Evolutionary conservation across 768 basidiomycete genomes (phyloP), one percentile per base, ranked within the genome.

Genomic region (Trametes gibbosa): DNA sequence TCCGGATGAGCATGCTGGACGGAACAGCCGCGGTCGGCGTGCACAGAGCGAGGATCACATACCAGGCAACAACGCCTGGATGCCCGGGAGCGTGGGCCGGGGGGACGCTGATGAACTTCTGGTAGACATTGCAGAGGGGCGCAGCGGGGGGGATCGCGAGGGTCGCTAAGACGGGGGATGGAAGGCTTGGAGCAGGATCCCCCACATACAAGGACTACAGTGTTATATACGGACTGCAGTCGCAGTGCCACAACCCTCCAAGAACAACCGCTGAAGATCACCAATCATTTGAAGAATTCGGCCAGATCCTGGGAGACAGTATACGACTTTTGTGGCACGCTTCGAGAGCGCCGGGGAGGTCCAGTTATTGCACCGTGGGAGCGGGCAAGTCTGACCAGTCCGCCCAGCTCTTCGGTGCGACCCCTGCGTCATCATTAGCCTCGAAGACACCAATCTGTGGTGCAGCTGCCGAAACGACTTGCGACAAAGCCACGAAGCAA

Each of bases 181-280:
- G 46, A 25, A 42, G 43, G 45, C 42, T 13, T 19, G 16, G 32
- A 16, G 43, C 43, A 23, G 45, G 29, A n/a, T 40, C 40, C 39
- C 21, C 34, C 34, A 41, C 42, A 43, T 43, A 39, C 27, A 37
- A 59, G 52, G 52, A 59, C 46, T n/a, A 27, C 16, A 37, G 21
- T 29, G 53, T 53, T 59, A 53, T 59, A 59, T 59, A 59, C 46
- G 40, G 52, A 53, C 34, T 59, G 32, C 43, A 23, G 43, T 42
- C 58, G 52, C 52, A 53, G 58, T 50, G 52, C 52, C 53, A 50
- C 46, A 40, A 27, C 32, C 32, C 58, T 27, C 27, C 12, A 43
- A 43, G 47, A 54, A 59, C 58, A 53, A 41, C 45, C 52, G 48
- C 49, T 53, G 52, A 32, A 42, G 58, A 59, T 59, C 58, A 59